Base-by-base conservation (phyloP, 139 green algal genomes). In the Chloropicon primus region DNA sequence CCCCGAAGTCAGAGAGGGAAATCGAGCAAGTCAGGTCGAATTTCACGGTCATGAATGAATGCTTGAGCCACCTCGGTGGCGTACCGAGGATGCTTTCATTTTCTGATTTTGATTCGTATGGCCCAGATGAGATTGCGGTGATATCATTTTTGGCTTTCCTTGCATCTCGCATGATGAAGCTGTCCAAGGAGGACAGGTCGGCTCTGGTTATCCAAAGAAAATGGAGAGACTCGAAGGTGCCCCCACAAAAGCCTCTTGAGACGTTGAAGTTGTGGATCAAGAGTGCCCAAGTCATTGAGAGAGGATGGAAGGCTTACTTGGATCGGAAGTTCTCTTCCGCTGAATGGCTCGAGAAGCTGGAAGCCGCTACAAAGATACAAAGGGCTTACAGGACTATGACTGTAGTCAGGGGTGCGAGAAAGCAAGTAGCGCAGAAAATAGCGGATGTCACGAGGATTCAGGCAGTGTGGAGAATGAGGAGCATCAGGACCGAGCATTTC, bases 141-240 rank as follows among this genome's bases (percentile, higher is more conserved):
- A 80, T 91, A 22, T 75, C 92, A 25, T 94, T 89, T 72, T 77
- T 90, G 26, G 86, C 90, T 0, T 90, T 91, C 78, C 82, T 97
- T 72, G 90, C 85, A 72, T 54, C 78, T 2, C 84, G 90, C 27
- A 83, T 96, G 80, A 82, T 96, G 78, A 85, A 92, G 80, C 78
- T 90, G 24, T 89, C 83, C 73, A 78, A 80, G 23, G 91, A 96
- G 80, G 85, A 92, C 23, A 79, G 91, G 0, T 91, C 91, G 3
- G 89, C 86, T 1, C 85, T 87, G 72, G 77, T 86, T 22, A 91
- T 96, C 71, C 87, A 91, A 77, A 77, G 76, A 23, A 77, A 83
- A 22, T 91, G 86, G 86, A 80, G 83, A 27, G 74, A 75, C 25
- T 62, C 41, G 10, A 62, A 17, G 17, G 41, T 17, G 41, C 41